phyloP scores from a whole-genome alignment of 352 stramenopile genomes.

The Phytophthora pseudosyringae region DNA sequence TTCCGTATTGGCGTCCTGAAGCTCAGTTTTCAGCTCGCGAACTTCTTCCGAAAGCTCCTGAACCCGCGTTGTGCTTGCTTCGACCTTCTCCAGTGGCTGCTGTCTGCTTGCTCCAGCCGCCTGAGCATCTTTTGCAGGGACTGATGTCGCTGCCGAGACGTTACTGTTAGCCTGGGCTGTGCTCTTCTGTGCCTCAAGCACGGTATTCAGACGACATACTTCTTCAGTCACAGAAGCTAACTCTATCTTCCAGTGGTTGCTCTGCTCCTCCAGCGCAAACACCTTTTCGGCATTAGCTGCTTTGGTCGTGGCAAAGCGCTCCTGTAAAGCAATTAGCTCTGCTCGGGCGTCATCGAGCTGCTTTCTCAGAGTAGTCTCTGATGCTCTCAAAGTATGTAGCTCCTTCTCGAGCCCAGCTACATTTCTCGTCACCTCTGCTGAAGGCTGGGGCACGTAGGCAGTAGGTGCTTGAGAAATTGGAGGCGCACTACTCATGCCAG shows the following conservation, averaged over 20 bases:
- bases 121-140: background rate
- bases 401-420: slow-evolving; percentile 35
- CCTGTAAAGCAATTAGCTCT: slow-evolving; percentile 33
- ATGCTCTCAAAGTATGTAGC: slow-evolving; percentile 25
- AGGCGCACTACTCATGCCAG: background rate
- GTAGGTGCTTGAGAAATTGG: background rate
- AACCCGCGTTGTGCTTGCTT: slow-evolving; percentile 7
- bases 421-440: slow-evolving; percentile 8
- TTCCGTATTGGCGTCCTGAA: slow-evolving; percentile 35
- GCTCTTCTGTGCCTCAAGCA: slow-evolving; percentile 11
- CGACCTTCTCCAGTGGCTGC: slow-evolving; percentile 8
- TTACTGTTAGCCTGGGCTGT: background rate
- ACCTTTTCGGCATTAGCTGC: slow-evolving; percentile 49
- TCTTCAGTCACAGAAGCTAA: slow-evolving; percentile 24
- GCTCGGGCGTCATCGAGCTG: slow-evolving; percentile 31
- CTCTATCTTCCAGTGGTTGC: slow-evolving; percentile 36
- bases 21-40: slow-evolving; percentile 25
- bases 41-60: slow-evolving; percentile 33
- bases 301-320: slow-evolving; percentile 48
- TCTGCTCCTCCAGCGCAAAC: slow-evolving; percentile 44
- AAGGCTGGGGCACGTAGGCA: background rate
- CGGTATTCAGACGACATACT: slow-evolving; percentile 21
- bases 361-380: slow-evolving; percentile 23
- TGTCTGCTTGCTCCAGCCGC: slow-evolving; percentile 2
- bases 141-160: background rate